Evolutionary conservation across 768 basidiomycete species (phyloP), one percentile per base, ranked within the genome.

Genomic region (Crucibulum laeve): DNA sequence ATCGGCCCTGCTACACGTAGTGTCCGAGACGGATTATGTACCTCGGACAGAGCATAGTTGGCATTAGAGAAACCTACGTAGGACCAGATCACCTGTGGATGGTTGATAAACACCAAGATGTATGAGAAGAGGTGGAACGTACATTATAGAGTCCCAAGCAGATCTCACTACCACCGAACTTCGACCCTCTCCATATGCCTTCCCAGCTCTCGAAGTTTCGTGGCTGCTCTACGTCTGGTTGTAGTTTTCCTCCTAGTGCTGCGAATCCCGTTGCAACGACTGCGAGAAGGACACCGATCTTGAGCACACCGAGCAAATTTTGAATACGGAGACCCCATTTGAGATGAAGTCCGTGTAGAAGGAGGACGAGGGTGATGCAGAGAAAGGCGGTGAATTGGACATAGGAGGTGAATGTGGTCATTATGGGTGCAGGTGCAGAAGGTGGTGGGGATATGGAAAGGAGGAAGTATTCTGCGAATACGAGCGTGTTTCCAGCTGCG

Each of bases 1-100:
- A 77, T 53, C 8, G 79, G 79, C 3, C 73, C 77, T 1, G 80
- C 81, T 8, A 67, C 62, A 43, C 73, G 72, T 55, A 83, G 66
- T 0, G 78, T 82, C 17, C 70, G 63, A 1, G 77, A 63, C 1
- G 81, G 82, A 42, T 80, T 66, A 25, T 64, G 63, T 11, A 79
- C 64, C 44, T 82, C 79, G 14, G 74, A 73, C 15, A 81, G 61
- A 0, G 73, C 74, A 47, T 79, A 81, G 52, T 81, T 80, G n/a
- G 74, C 74, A 43, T 79, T 79, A 8, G 70, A 71, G 55, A 77
- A 82, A 1, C 80, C 80, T 15, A 67, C 64, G 53, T 70, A 78
- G 3, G 58, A 59, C 55, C 54, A 60, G 6, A 58, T 25, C 62
- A 69, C 76, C 77, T 73, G 25, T 25, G 24, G 18, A 21, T 8